These are phyloP conservation scores for Moesziomyces antarcticus DNA, from an alignment of 1,284 basidiomycete species.

Conservation along the genomic window DNA sequence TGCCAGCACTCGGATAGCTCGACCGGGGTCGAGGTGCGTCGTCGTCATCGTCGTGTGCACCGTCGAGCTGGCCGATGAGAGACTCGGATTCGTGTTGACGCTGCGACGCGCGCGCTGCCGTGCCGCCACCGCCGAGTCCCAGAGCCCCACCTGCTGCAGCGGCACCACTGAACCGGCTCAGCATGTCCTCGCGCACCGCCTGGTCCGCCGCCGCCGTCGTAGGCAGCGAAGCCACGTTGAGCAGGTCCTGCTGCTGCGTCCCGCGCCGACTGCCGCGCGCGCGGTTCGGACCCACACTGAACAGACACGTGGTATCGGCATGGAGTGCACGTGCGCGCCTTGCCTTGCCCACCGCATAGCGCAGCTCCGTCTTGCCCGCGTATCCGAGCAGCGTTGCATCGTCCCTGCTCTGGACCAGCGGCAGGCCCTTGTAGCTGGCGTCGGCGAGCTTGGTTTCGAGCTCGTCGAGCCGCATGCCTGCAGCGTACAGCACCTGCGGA, in stretches of 20 bases:
- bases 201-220: constrained; percentile 39
- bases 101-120: not conserved
- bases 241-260: constrained; percentile 26
- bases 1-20: not conserved
- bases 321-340: constrained; percentile 36
- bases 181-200: constrained; percentile 32
- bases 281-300: constrained; percentile 44
- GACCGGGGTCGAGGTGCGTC: constrained; percentile 2
- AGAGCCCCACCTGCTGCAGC: constrained; percentile 14
- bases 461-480: constrained; percentile 80
- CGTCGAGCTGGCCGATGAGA: constrained; percentile 31
- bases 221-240: constrained; percentile 25
- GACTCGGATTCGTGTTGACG: constrained; percentile 34
- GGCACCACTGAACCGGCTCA: constrained; percentile 30
- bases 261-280: not conserved
- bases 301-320: constrained; percentile 52
- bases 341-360: constrained; percentile 81
- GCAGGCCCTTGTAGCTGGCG: constrained; percentile 84
- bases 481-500: constrained; percentile 78
- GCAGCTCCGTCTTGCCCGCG: constrained; percentile 85
- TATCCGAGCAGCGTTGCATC: constrained; percentile 82
- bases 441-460: constrained; percentile 70
- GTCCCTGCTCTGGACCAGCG: constrained; percentile 75
- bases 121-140: constrained; percentile 7
- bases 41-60: constrained; percentile 17